Evolutionary conservation across 2,329 filamentous ascomycete genomes (phyloP).

Genomic region (Plenodomus tracheiphilus): DNA sequence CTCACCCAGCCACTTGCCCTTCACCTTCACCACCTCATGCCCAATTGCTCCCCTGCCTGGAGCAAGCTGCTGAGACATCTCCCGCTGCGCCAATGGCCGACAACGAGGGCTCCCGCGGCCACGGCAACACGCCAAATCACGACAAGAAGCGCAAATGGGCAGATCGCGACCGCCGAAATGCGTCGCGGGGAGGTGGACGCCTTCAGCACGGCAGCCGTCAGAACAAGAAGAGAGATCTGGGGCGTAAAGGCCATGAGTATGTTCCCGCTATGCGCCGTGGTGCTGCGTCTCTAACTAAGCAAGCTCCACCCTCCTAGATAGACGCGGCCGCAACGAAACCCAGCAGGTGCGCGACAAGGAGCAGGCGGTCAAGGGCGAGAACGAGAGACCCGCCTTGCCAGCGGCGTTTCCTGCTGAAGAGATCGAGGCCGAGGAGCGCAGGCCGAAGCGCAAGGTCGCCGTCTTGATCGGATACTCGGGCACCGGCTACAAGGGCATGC

Average conservation of each 20-base stretch:
- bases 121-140: slow-evolving; percentile 23
- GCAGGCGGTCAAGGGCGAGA: slow-evolving; percentile 40
- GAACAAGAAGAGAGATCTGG: slow-evolving; percentile 69
- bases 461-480: slow-evolving; percentile 95
- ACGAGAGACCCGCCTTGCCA: slow-evolving; percentile 55
- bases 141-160: slow-evolving; percentile 40
- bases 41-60: slow-evolving; percentile 20
- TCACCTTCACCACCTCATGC: slow-evolving; percentile 23
- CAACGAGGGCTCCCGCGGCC: slow-evolving; percentile 19
- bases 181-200: slow-evolving; percentile 37
- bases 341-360: slow-evolving; percentile 46
- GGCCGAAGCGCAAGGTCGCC: slow-evolving; percentile 94
- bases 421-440: slow-evolving; percentile 82
- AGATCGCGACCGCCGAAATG: slow-evolving; percentile 27
- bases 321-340: slow-evolving; percentile 49
- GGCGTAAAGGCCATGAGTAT: slow-evolving; percentile 66
- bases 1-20: neutral
- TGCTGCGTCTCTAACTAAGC: slow-evolving; percentile 45
- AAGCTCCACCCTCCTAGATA: slow-evolving; percentile 52
- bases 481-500: slow-evolving; percentile 96
- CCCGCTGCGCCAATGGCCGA: slow-evolving; percentile 29
- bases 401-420: slow-evolving; percentile 73
- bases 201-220: slow-evolving; percentile 45
- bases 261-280: slow-evolving; percentile 29
- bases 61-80: slow-evolving; percentile 26